Evolutionary conservation across 2,329 filamentous ascomycete species (phyloP).

Genomic region (Alternaria sp.): DNA sequence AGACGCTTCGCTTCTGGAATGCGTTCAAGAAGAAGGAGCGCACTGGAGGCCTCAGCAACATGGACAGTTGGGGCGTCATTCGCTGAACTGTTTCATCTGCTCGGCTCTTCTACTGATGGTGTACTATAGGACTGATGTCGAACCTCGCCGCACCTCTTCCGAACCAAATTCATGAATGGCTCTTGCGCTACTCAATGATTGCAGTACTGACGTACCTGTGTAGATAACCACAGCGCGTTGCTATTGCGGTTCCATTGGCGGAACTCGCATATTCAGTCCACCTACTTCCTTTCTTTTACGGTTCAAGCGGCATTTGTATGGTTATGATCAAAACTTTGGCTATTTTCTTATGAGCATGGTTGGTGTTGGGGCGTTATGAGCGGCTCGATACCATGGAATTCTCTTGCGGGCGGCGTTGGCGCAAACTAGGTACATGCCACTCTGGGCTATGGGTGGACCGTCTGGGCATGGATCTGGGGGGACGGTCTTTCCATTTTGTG

Average conservation of each 20-base stretch:
- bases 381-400: slow-evolving; percentile 19
- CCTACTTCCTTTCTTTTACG: slow-evolving; percentile 8
- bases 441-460: not conserved
- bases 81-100: slow-evolving; percentile 55
- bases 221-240: slow-evolving; percentile 11
- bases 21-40: slow-evolving; percentile 86
- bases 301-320: slow-evolving; percentile 17
- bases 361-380: slow-evolving; percentile 13
- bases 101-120: slow-evolving; percentile 10
- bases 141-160: slow-evolving; percentile 1
- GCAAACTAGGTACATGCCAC: not conserved
- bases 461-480: slow-evolving; percentile 47
- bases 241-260: not conserved
- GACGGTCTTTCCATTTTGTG: not conserved
- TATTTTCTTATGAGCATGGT: slow-evolving; percentile 17
- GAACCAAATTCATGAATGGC: slow-evolving; percentile 1
- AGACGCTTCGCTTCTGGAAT: slow-evolving; percentile 96
- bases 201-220: slow-evolving; percentile 12
- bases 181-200: not conserved
- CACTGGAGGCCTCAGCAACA: slow-evolving; percentile 62
- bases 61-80: slow-evolving; percentile 85
- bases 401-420: slow-evolving; percentile 12
- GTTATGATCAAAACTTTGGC: slow-evolving; percentile 10
- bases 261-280: not conserved
- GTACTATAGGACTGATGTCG: slow-evolving; percentile 11